phyloP scores from a whole-genome alignment of 768 basidiomycete species.

The Naganishia randhawae region DNA sequence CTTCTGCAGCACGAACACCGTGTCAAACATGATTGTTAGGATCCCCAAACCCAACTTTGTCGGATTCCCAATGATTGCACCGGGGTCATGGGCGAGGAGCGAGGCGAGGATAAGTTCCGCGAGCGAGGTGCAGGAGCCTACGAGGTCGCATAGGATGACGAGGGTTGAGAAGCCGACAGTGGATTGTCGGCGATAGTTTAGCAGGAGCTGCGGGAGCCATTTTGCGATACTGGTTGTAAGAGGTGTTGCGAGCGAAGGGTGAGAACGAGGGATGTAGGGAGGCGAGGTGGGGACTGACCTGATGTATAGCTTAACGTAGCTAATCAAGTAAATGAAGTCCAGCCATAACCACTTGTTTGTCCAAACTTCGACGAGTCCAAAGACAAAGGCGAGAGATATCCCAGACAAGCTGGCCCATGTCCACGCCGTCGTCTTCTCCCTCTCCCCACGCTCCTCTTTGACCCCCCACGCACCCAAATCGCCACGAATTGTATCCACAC shows the following conservation, averaged over 20 bases:
- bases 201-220: slow-evolving; percentile 52
- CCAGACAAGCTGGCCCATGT: slow-evolving; percentile 16
- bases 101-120: slow-evolving; percentile 44
- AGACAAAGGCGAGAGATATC: neutral
- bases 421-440: slow-evolving; percentile 24
- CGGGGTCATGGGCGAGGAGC: slow-evolving; percentile 40
- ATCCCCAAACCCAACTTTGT: slow-evolving; percentile 42
- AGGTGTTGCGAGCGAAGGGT: slow-evolving; percentile 49
- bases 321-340: slow-evolving; percentile 33
- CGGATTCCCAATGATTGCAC: slow-evolving; percentile 46
- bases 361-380: slow-evolving; percentile 3
- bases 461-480: neutral
- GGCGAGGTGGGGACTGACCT: slow-evolving; percentile 28
- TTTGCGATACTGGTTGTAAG: slow-evolving; percentile 51
- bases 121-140: slow-evolving; percentile 46
- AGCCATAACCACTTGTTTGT: slow-evolving; percentile 32
- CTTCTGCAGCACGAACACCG: slow-evolving; percentile 29
- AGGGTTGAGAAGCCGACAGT: slow-evolving; percentile 47
- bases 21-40: slow-evolving; percentile 38
- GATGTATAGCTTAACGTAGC: slow-evolving; percentile 36
- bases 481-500: slow-evolving; percentile 7
- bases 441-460: slow-evolving; percentile 8
- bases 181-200: slow-evolving; percentile 50
- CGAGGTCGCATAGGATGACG: slow-evolving; percentile 45
- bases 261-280: slow-evolving; percentile 31